Conservation (phyloP, 176 grass and related monocot genomes). For the Rhynchospora tenuis region DNA sequence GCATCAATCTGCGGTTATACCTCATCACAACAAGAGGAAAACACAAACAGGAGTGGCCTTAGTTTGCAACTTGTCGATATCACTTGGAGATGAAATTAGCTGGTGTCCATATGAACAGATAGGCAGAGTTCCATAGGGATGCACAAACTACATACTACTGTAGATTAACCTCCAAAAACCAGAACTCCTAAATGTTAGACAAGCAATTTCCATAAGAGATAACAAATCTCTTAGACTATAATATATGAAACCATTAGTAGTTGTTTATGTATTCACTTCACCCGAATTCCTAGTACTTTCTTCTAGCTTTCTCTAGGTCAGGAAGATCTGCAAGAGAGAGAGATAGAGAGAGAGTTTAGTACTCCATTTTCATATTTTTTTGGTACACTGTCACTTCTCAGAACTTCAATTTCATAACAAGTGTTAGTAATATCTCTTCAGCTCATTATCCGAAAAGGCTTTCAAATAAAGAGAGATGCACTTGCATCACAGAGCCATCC, state of each 20-base stretch:
- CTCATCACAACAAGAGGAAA: not conserved
- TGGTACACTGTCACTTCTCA: not conserved
- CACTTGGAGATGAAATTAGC: not conserved
- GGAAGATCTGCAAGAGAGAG: slow-evolving; percentile 71
- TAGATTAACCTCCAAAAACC: not conserved
- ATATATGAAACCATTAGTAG: not conserved
- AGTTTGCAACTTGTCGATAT: not conserved
- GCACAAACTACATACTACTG: not conserved
- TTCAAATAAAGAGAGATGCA: not conserved
- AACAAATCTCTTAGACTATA: not conserved
- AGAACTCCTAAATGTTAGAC: not conserved
- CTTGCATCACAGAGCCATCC: not conserved
- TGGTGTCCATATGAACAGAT: not conserved
- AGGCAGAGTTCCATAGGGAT: not conserved
- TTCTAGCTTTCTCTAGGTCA: slow-evolving; percentile 90
- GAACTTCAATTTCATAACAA: not conserved
- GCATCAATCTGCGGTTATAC: not conserved
- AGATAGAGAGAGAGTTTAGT: not conserved
- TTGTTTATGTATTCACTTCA: not conserved
- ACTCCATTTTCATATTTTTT: not conserved
- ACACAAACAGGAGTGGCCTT: no score
- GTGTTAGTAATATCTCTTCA: not conserved
- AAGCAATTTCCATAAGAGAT: not conserved
- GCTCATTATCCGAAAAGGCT: not conserved
- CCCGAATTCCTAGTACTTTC: slow-evolving; percentile 35